phyloP scores from a whole-genome alignment of 2,329 filamentous ascomycete genomes.

The Blastomyces percursus region DNA sequence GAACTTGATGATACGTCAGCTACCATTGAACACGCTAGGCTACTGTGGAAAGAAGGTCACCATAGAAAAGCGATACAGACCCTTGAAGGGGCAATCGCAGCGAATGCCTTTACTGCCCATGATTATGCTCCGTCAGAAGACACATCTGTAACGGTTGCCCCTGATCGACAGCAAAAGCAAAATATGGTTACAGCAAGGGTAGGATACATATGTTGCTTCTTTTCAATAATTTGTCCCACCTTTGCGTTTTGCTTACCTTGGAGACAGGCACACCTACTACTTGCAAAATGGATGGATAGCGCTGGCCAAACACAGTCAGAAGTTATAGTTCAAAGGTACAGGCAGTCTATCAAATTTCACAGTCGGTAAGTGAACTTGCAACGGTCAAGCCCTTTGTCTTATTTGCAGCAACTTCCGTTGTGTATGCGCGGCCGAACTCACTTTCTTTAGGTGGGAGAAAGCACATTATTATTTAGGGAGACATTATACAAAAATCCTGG shows the following conservation, averaged over 20 bases:
- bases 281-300: conserved; percentile 93
- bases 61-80: conserved; percentile 91
- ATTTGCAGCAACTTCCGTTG: not conserved
- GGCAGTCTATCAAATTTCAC: conserved; percentile 50
- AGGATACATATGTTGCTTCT: conserved; percentile 10
- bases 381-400: not conserved
- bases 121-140: conserved; percentile 29
- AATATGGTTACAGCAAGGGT: conserved; percentile 42
- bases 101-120: conserved; percentile 57
- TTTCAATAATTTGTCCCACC: not conserved
- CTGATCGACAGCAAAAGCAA: conserved; percentile 36
- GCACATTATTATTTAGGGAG: conserved; percentile 94
- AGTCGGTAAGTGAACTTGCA: conserved; percentile 19
- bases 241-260: conserved; percentile 8
- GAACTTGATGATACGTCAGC: conserved; percentile 74
- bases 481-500: conserved; percentile 92
- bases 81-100: conserved; percentile 72
- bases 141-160: conserved; percentile 26
- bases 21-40: conserved; percentile 84
- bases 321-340: conserved; percentile 69
- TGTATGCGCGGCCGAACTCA: conserved; percentile 7
- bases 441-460: conserved; percentile 68
- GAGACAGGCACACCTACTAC: conserved; percentile 62
- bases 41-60: conserved; percentile 88
- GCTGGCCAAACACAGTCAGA: conserved; percentile 86